Conservation (phyloP, 2,329 filamentous ascomycete species). For the Ophiocordyceps polyrhachis-furcata region DNA sequence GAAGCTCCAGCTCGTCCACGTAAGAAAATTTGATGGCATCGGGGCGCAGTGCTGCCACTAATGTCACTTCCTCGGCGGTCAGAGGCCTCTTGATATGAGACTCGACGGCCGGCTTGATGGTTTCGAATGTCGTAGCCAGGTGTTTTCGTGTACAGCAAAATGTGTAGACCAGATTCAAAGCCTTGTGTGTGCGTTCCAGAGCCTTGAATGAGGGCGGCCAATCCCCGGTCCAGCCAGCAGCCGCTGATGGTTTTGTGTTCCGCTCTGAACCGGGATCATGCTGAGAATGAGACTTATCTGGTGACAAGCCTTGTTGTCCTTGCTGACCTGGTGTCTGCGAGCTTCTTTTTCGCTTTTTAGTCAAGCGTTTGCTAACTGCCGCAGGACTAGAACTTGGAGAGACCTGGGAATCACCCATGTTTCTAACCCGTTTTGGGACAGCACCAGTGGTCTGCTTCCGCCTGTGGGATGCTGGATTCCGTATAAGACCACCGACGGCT, state of each 20-base stretch:
- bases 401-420: too few species aligned
- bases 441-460: too few species aligned
- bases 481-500: too few species aligned
- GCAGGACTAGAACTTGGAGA: too few species aligned
- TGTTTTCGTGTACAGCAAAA: conserved; percentile 91
- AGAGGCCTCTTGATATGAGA: conserved; percentile 57
- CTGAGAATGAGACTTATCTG: too few species aligned
- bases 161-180: conserved; percentile 82
- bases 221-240: conserved; percentile 6
- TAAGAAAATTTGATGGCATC: conserved; percentile 67
- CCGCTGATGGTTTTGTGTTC: not conserved
- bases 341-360: too few species aligned
- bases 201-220: conserved; percentile 64
- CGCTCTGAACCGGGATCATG: too few species aligned
- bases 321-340: too few species aligned
- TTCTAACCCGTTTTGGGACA: too few species aligned
- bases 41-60: conserved; percentile 61
- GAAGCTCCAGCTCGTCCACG: conserved; percentile 66
- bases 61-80: conserved; percentile 59
- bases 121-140: conserved; percentile 79
- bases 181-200: conserved; percentile 60
- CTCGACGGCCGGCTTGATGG: conserved; percentile 69
- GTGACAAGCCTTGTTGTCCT: too few species aligned
- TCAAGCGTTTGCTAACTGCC: too few species aligned
- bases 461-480: too few species aligned